Evolutionary conservation across 306 rosid genomes (phyloP).

Genomic region (Astragalus glycyphyllos): DNA sequence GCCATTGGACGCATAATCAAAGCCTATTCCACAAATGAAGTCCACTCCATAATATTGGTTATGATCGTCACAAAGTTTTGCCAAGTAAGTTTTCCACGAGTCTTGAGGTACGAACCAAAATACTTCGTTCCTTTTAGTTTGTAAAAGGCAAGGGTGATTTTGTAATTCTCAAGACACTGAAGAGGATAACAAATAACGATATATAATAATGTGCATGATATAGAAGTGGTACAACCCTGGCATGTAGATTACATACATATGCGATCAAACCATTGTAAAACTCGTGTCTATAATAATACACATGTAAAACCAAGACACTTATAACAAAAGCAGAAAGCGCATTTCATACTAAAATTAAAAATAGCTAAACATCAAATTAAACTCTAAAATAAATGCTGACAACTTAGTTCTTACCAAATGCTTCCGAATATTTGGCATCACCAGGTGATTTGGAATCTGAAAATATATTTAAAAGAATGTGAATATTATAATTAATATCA

Average conservation of each 20-base stretch:
- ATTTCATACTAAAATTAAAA: constrained; percentile 29
- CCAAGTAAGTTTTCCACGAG: neutral
- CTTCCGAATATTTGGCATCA: constrained; percentile 81
- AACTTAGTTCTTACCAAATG: constrained; percentile 71
- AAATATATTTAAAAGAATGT: constrained; percentile 42
- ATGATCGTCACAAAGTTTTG: neutral
- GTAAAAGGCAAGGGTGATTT: constrained; percentile 20
- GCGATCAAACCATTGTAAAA: too few relatives aligned
- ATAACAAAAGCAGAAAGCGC: constrained; percentile 20
- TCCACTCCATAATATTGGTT: constrained; percentile 17
- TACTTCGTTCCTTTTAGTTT: constrained; percentile 11
- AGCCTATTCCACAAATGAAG: constrained; percentile 9
- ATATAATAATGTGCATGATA: neutral
- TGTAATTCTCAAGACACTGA: constrained; percentile 17
- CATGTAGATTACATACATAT: constrained; percentile 13
- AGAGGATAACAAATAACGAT: constrained; percentile 5
- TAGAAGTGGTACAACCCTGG: constrained; percentile 8
- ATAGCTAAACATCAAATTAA: constrained; percentile 21
- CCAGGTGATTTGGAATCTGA: constrained; percentile 85
- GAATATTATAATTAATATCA: constrained; percentile 24
- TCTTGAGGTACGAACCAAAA: neutral
- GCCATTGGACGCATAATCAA: constrained; percentile 3
- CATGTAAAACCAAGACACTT: constrained; percentile 22
- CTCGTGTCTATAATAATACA: neutral
- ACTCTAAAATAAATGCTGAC: constrained; percentile 31